Base-by-base conservation (phyloP, 139 green algal genomes). In the Mychonastes homosphaera region DNA sequence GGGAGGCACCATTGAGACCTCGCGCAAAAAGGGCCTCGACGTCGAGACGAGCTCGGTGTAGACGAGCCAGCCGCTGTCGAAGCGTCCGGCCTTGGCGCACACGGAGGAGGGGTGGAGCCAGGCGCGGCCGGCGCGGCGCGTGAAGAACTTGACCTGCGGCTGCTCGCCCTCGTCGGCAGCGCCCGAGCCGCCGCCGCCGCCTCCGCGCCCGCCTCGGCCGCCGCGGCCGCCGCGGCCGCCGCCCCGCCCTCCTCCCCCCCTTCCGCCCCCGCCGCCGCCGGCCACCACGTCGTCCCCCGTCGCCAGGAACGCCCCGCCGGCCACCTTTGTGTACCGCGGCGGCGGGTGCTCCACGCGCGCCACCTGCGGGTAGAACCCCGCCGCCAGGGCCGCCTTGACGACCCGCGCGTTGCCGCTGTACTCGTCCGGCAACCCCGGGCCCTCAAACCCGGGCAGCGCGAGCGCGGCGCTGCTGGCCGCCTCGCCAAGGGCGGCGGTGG, bases 311-410 rank as follows among this genome's bases (percentile, higher is more conserved):
- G n/a, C n/a, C n/a, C n/a, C n/a, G n/a, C 10, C 50, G 10, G 12
- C 50, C 50, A 57, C 13, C 24, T 26, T 41, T 26, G 19, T 39
- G 39, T 65, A 23, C 58, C 63, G 36, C 38, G 12, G 38, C 12
- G 63, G 45, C 2, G 70, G 76, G 32, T 82, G 64, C 34, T 94
- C 75, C 50, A 97, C 87, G 1, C 84, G 64, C 46, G 96, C 62
- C n/a, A 99, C 71, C 53, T 87, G 75, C 1, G 92, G 90, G 70
- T 96, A 98, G 54, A 95, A 94, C 1, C 90, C 90, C 27, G 75
- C 72, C 47, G 73, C 79, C 13, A 87, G 54, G 0, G 76, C 73
- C 2, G 77, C 77, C 58, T 84, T 83, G 33, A 84, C 21, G 55
- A 87, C 68, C 23, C 79, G 70, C 10, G 69, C 70, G 57, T 89